Evolutionary conservation across 306 rosid genomes (phyloP), one percentile per base, ranked within the genome.

Genomic region (Geum urbanum): DNA sequence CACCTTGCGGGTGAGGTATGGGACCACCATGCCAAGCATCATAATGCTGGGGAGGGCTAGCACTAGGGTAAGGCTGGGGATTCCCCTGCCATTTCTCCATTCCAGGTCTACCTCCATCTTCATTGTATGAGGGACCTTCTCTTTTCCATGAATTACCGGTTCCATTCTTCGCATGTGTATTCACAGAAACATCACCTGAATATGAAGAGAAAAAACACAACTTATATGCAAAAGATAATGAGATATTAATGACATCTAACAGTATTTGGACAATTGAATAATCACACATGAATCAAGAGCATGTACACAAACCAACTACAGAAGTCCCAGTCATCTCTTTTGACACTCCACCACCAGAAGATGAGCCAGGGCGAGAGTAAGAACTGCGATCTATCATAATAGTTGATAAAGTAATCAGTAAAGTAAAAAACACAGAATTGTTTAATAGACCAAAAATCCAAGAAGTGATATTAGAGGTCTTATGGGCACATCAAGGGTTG

Each of bases 21-120:
- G 89, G 88, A 70, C 85, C 77, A 71, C 90, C 94, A 76, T 74
- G 89, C 99, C 99, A 90, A 64, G 84, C 83, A 58, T 91, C 97
- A 81, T 73, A 91, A 79, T 86, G 96, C 59, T 80, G 96, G 61
- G 92, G 85, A 72, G 87, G 84, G 65, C 79, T 81, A 66, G 89
- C 46, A 81, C 82, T 82, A 74, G 96, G 89, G 80, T 81, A 88
- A 76, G 85, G 82, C 40, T 87, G 96, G 69, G 86, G 75, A 80
- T 87, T 88, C 53, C 91, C 95, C 80, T 78, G 86, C 99, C 99
- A 91, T 71, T 80, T 87, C 86, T 91, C 97, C 44, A 72, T 56
- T 67, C 78, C 72, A 15, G 86, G 82, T 72, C 86, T 81, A 75
- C 78, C 80, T 55, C 86, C 92, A 70, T 91, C 97, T 45, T 89